These are phyloP conservation scores for Malassezia pachydermatis DNA, from an alignment of 1,284 basidiomycete genomes.

Conservation along the genomic window DNA sequence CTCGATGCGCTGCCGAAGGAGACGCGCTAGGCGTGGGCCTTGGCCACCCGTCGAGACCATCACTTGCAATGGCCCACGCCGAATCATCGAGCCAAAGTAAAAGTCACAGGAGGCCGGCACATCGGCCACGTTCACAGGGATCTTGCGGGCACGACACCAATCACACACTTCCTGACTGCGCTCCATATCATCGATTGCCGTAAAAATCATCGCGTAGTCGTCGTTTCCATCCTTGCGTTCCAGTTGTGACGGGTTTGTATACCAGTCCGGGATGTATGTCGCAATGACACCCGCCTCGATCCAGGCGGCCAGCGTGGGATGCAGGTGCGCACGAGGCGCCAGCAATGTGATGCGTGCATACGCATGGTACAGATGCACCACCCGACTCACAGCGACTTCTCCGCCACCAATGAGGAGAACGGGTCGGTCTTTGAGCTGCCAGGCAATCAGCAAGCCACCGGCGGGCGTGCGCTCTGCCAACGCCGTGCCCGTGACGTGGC, in stretches of 20 bases:
- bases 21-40: conserved; percentile 78
- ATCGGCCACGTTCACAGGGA: conserved; percentile 92
- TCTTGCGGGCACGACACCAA: conserved; percentile 60
- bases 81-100: conserved; percentile 90
- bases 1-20: conserved; percentile 66
- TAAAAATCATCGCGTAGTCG: conserved; percentile 77
- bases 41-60: conserved; percentile 93
- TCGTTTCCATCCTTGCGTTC: conserved; percentile 36
- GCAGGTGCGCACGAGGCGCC: conserved; percentile 36
- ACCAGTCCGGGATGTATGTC: conserved; percentile 48
- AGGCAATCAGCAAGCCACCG: conserved; percentile 70
- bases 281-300: conserved; percentile 29
- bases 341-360: conserved; percentile 44
- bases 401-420: conserved; percentile 85
- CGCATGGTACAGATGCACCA: conserved; percentile 45
- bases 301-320: conserved; percentile 38
- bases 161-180: conserved; percentile 63
- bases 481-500: too few relatives aligned
- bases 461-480: conserved; percentile 53
- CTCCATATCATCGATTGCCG: conserved; percentile 76
- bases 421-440: conserved; percentile 67
- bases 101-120: conserved; percentile 84
- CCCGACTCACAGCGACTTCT: conserved; percentile 62
- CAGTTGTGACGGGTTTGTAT: conserved; percentile 17
- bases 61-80: conserved; percentile 80